Evolutionary conservation across 169 alveolate genomes (phyloP).

Genomic region (Plasmodium relictum): DNA sequence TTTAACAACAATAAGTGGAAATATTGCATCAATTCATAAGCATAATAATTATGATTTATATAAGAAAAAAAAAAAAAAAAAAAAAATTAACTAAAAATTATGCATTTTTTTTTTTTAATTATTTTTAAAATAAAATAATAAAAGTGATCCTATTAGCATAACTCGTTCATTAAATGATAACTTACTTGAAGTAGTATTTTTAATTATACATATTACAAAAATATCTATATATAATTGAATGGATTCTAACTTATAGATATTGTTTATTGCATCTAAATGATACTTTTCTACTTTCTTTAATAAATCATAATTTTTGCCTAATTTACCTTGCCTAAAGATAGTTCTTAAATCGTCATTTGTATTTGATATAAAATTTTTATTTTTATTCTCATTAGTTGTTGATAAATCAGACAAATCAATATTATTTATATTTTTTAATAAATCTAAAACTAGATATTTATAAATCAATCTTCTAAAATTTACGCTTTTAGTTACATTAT

Average conservation of each 20-base stretch:
- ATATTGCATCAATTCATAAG: too few relatives aligned
- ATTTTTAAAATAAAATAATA: constrained; percentile 42
- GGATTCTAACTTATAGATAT: constrained; percentile 40
- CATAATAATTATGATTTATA: too few relatives aligned
- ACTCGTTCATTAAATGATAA: constrained; percentile 37
- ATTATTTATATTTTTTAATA: constrained; percentile 21
- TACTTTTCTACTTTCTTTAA: constrained; percentile 35
- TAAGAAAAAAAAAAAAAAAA: too few relatives aligned
- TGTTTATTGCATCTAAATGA: constrained; percentile 31
- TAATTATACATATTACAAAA: constrained; percentile 39
- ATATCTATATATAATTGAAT: constrained; percentile 45
- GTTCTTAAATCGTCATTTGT: background rate
- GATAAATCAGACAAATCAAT: background rate
- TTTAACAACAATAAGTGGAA: too few relatives aligned
- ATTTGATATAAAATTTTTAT: background rate
- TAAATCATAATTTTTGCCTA: constrained; percentile 11
- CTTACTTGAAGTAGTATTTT: constrained; percentile 42
- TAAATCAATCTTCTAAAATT: constrained; percentile 36
- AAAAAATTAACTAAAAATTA: too few relatives aligned
- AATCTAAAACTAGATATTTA: constrained; percentile 48
- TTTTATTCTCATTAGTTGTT: background rate
- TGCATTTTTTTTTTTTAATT: background rate
- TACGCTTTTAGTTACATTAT: constrained; percentile 8
- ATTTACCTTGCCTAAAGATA: background rate
- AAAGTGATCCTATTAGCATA: constrained; percentile 43